Evolutionary conservation across 805 yeast species (phyloP).

Genomic region (Ogataea ganodermae): DNA sequence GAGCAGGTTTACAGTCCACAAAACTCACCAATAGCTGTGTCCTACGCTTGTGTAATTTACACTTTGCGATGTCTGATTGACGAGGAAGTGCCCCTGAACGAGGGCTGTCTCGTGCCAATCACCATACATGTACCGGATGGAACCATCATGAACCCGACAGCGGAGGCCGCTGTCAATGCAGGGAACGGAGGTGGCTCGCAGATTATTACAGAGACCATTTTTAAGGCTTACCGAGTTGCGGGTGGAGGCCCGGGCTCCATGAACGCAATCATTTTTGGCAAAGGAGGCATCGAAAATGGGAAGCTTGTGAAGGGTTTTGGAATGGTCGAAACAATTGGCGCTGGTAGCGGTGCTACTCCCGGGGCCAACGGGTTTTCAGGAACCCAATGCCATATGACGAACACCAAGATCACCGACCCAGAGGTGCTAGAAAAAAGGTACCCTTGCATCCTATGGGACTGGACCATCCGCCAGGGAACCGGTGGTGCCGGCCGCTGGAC

Average conservation of each 20-base stretch:
- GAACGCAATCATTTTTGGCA: slow-evolving; percentile 83
- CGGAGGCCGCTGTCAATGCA: slow-evolving; percentile 44
- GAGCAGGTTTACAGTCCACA: slow-evolving; percentile 52
- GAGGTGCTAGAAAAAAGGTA: slow-evolving; percentile 54
- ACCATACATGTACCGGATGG: slow-evolving; percentile 35
- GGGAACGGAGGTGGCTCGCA: slow-evolving; percentile 81
- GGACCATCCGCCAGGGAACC: slow-evolving; percentile 43
- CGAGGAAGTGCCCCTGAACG: slow-evolving; percentile 56
- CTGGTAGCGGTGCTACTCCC: slow-evolving; percentile 55
- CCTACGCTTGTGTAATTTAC: slow-evolving; percentile 55
- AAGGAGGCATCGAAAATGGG: slow-evolving; percentile 45
- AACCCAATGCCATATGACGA: slow-evolving; percentile 44
- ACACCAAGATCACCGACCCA: slow-evolving; percentile 47
- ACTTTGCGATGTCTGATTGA: slow-evolving; percentile 50
- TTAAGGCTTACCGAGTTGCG: slow-evolving; percentile 76
- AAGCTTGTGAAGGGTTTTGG: slow-evolving; percentile 49
- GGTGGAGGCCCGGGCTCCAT: slow-evolving; percentile 93
- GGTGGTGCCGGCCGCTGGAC: slow-evolving; percentile 51
- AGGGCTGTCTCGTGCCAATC: slow-evolving; percentile 47
- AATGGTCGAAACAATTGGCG: slow-evolving; percentile 55
- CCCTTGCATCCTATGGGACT: slow-evolving; percentile 50
- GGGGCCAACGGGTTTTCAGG: slow-evolving; percentile 48
- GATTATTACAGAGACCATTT: slow-evolving; percentile 78
- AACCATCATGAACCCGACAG: slow-evolving; percentile 40
- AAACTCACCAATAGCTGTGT: slow-evolving; percentile 57